Conservation (phyloP, 345 rosid species). For the Murraya koenigii region DNA sequence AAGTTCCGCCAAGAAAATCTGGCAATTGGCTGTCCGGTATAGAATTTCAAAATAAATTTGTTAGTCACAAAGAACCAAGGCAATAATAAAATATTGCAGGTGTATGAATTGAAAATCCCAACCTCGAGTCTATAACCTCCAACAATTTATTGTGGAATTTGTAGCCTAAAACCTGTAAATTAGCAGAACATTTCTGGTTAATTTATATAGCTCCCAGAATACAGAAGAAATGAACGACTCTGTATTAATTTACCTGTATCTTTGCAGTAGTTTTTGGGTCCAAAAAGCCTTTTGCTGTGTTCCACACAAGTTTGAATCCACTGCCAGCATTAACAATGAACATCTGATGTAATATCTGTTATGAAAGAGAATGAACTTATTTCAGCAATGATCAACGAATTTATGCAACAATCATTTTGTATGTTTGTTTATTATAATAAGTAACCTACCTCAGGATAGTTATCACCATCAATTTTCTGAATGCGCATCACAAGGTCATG, state of each 20-base stretch:
- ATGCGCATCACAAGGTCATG: constrained; percentile 89
- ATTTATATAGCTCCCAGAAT: constrained; percentile 12
- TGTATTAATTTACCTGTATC: constrained; percentile 58
- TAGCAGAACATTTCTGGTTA: constrained; percentile 25
- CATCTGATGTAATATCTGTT: constrained; percentile 91
- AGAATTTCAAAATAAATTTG: constrained; percentile 15
- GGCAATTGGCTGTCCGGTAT: constrained; percentile 79
- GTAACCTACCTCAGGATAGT: constrained; percentile 89
- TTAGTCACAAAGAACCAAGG: constrained; percentile 1
- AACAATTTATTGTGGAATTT: constrained; percentile 67
- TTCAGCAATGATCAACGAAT: constrained; percentile 14
- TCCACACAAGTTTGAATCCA: constrained; percentile 89
- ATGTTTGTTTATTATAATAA: constrained; percentile 4
- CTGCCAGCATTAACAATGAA: constrained; percentile 84
- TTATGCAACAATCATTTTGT: not conserved
- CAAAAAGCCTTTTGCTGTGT: constrained; percentile 79
- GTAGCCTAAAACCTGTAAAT: constrained; percentile 74
- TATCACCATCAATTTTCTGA: constrained; percentile 96
- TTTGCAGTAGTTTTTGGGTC: constrained; percentile 91
- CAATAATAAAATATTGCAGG: not conserved
- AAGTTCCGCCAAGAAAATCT: constrained; percentile 89
- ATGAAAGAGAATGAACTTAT: constrained; percentile 18
- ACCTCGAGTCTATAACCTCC: constrained; percentile 86
- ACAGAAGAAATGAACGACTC: not conserved
- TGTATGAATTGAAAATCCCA: constrained; percentile 17